These are phyloP conservation scores for Ocimum tenuiflorum DNA, from an alignment of 257 asterid species.

Conservation along the genomic window DNA sequence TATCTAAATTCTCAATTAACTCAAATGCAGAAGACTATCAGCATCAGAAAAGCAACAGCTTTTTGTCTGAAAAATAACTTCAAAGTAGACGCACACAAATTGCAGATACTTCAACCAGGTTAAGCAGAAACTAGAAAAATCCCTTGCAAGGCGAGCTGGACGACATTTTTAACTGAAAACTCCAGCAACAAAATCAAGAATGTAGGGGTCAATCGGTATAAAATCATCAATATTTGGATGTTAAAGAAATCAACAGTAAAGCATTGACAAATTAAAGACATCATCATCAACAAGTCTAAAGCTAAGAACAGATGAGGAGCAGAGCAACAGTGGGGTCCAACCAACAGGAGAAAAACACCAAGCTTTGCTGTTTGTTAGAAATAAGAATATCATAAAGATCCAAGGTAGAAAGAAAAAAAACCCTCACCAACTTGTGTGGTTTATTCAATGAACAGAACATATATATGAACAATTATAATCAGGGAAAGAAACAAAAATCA, in stretches of 20 bases:
- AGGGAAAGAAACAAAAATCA: conserved; percentile 9
- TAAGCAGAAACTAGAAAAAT: neutral
- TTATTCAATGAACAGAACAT: conserved; percentile 33
- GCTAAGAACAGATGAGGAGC: too few relatives aligned
- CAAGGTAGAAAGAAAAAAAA: conserved; percentile 8
- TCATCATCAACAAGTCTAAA: too few relatives aligned
- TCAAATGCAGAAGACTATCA: neutral
- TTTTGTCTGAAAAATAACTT: neutral
- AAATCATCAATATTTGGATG: too few relatives aligned
- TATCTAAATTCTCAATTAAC: neutral
- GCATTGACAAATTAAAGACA: too few relatives aligned
- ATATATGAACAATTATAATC: conserved; percentile 34
- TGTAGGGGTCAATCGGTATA: too few relatives aligned
- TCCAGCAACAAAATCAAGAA: too few relatives aligned
- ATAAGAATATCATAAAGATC: conserved; percentile 21
- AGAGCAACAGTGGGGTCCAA: too few relatives aligned
- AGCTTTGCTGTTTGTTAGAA: conserved; percentile 2
- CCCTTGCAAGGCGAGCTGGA: neutral
- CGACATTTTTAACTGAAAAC: neutral
- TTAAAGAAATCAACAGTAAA: too few relatives aligned
- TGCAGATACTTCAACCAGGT: too few relatives aligned
- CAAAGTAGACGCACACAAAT: neutral
- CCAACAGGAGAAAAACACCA: neutral
- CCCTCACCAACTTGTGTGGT: conserved; percentile 23
- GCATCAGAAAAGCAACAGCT: neutral